Base-by-base conservation (phyloP, 441 rosid species). In the Gossypium schwendimanii region DNA sequence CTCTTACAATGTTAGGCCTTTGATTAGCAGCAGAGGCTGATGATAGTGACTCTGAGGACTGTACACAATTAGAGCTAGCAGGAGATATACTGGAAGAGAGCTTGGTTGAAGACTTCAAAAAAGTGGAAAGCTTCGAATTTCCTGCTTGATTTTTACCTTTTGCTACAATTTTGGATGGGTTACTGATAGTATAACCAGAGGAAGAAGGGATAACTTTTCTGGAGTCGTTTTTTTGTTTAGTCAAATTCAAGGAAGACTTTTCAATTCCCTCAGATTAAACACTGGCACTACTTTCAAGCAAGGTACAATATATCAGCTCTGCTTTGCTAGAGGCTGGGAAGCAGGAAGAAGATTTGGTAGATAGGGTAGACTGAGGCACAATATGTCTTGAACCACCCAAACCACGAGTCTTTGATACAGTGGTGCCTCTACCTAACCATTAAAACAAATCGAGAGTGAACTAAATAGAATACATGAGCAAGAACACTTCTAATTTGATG, bases 31-130 rank as follows among this genome's bases (percentile, higher is more conserved):
- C 82, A 71, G 88, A 81, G 77, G 84, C 82, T 47, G 91, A 84
- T 23, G 89, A 79, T 1, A 77, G 58, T 54, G 90, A 86, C 71
- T 72, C 89, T 31, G 84, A 80, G 70, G 98, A 88, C 89, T 87
- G 79, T 80, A 91, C 94, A 81, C 88, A 84, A 73, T 84, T 79
- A 78, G 97, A 82, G 87, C 89, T 91, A 75, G 88, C 78, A 76
- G 91, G 84, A 70, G 91, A 88, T 76, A 75, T 75, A 78, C 72
- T 84, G 50, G 93, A 80, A 69, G 94, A 81, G 28, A 74, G 82
- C 77, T 82, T 90, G 71, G 80, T 70, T 15, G 75, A 75, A 78
- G 89, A 80, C 78, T 73, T 82, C 77, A 87, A 70, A 79, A 64
- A 44, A 70, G 88, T 78, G 41, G 89, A 78, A 72, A 78, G 60